phyloP scores from a whole-genome alignment of 2,329 filamentous ascomycete genomes.

The Clonostachys rosea region DNA sequence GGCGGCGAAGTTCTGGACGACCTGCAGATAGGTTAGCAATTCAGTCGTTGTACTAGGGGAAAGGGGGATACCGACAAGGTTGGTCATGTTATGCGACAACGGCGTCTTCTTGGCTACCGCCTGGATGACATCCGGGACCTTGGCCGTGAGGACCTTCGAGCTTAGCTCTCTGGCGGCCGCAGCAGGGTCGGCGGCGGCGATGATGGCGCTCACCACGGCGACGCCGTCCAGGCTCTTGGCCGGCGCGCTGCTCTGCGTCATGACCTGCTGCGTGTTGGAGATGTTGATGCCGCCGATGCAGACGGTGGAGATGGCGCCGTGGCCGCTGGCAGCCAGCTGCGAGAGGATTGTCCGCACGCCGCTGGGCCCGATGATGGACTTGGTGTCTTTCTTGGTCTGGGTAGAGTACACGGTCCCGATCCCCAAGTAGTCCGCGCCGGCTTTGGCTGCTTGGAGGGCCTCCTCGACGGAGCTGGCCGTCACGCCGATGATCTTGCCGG shows the following conservation, averaged over 20 bases:
- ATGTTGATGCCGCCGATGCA: conserved; percentile 87
- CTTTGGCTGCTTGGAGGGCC: conserved; percentile 64
- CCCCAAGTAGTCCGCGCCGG: conserved; percentile 86
- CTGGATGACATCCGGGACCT: conserved; percentile 44
- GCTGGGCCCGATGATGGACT: conserved; percentile 53
- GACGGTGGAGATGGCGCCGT: conserved; percentile 55
- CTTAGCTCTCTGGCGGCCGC: conserved; percentile 56
- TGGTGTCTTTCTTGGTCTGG: conserved; percentile 83
- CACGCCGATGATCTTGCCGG: conserved; percentile 79
- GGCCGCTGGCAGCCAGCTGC: conserved; percentile 44
- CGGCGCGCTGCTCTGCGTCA: conserved; percentile 59
- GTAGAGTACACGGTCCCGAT: conserved; percentile 89
- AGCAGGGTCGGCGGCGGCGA: conserved; percentile 66
- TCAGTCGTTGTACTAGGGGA: neutral
- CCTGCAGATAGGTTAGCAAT: conserved; percentile 16
- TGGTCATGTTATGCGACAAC: conserved; percentile 95
- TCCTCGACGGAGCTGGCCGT: conserved; percentile 75
- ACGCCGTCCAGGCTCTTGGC: conserved; percentile 70
- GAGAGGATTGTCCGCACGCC: conserved; percentile 50
- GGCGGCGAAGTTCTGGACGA: conserved; percentile 92
- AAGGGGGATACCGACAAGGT: conserved; percentile 48
- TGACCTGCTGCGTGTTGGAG: conserved; percentile 67
- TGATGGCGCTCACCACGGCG: conserved; percentile 85
- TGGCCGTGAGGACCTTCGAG: conserved; percentile 38
- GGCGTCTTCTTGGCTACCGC: conserved; percentile 61